phyloP scores from a whole-genome alignment of 2,329 filamentous ascomycete genomes.

The Simplicillium aogashimaense region DNA sequence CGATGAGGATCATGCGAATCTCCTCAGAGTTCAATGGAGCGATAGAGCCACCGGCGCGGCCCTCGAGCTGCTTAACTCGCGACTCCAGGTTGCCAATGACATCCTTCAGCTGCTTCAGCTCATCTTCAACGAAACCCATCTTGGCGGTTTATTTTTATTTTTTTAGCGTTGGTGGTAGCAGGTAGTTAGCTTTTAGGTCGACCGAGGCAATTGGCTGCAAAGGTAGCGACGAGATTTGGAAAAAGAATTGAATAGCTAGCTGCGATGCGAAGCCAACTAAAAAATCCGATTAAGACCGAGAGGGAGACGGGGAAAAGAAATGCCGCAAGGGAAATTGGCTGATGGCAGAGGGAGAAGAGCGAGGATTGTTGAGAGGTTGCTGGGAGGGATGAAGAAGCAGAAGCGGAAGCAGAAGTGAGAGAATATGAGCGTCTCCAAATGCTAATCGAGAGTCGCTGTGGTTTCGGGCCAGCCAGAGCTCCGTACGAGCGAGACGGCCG shows the following conservation, averaged over 20 bases:
- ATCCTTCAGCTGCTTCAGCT: conserved; percentile 76
- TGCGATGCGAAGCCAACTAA: background rate
- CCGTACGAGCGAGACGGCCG: background rate
- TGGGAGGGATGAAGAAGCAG: too few relatives aligned
- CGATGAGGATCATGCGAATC: conserved; percentile 95
- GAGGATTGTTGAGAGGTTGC: too few relatives aligned
- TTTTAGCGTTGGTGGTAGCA: background rate
- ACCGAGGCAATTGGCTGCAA: background rate
- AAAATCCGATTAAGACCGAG: background rate
- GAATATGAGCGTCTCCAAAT: too few relatives aligned
- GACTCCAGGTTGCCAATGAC: conserved; percentile 75
- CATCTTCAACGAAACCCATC: conserved; percentile 85
- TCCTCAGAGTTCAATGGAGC: conserved; percentile 45
- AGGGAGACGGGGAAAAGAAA: background rate
- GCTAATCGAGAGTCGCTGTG: too few relatives aligned
- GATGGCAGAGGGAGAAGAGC: background rate
- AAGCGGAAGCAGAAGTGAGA: too few relatives aligned
- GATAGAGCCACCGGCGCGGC: conserved; percentile 50
- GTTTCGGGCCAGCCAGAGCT: background rate
- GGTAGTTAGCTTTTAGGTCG: background rate
- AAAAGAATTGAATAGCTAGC: background rate
- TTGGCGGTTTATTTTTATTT: conserved; percentile 21
- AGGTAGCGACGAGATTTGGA: background rate
- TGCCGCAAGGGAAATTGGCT: background rate
- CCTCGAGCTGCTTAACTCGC: conserved; percentile 78